phyloP scores from a whole-genome alignment of 306 rosid genomes.

The Acacia melanoxylon region DNA sequence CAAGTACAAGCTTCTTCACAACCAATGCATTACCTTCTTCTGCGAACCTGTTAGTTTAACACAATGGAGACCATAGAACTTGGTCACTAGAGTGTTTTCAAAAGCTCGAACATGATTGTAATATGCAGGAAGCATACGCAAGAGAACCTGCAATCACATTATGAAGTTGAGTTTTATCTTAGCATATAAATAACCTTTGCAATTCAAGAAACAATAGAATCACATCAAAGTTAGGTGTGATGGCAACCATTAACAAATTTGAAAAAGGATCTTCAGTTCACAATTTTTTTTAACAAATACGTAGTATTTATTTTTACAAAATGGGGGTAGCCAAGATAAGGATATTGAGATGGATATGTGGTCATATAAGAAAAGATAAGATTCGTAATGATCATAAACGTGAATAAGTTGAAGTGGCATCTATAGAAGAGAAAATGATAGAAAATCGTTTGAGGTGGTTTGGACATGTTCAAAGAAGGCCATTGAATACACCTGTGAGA shows the following conservation, averaged over 20 bases:
- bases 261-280: background rate
- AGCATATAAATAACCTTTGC: slow-evolving; percentile 8
- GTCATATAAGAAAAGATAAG: too few species aligned
- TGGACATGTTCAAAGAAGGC: too few species aligned
- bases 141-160: slow-evolving; percentile 67
- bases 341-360: too few species aligned
- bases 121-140: slow-evolving; percentile 95
- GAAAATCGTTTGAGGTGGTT: too few species aligned
- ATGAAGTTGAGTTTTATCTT: slow-evolving; percentile 37
- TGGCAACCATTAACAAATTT: background rate
- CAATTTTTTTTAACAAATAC: background rate
- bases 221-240: background rate
- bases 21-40: slow-evolving; percentile 74
- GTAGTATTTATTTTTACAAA: background rate
- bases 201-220: background rate
- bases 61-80: slow-evolving; percentile 94
- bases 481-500: too few species aligned
- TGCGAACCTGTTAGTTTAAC: slow-evolving; percentile 85
- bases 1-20: slow-evolving; percentile 7
- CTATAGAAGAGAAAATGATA: too few species aligned
- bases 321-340: too few species aligned
- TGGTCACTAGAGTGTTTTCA: slow-evolving; percentile 90
- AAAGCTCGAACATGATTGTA: slow-evolving; percentile 87
- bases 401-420: too few species aligned
- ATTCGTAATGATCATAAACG: too few species aligned